Evolutionary conservation across 306 rosid species (phyloP), one percentile per base, ranked within the genome.

Genomic region (Glycine tomentella): DNA sequence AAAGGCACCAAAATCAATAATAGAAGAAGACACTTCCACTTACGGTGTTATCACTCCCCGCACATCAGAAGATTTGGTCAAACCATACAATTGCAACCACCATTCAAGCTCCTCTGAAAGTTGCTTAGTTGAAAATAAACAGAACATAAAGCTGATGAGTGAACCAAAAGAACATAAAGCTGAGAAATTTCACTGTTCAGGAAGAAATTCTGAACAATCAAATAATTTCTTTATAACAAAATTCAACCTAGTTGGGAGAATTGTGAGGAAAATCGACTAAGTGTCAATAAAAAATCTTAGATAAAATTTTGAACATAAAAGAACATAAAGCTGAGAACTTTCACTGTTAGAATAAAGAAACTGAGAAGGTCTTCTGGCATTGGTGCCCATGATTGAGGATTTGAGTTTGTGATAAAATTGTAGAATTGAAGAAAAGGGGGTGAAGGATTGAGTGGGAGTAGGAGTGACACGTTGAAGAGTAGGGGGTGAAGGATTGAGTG

Each of bases 351-450:
- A 87, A 49, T 17, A 66, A 3, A 7, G 12, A 80, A 80, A 80
- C 46, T 74, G 2, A 33, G 95, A 87, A 16, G 98, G 86, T 83
- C 86, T 90, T 78, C 98, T 80, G 72, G 80, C 51, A 55, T 78
- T 86, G 76, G 69, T 42, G 9, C 83, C 95, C 98, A 92, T 94
- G 59, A 80, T 80, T 48, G 80, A 72, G 38, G 70, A 79, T 49
- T 68, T 74, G 74, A 75, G 79, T 9, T 36, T 68, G 10, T 6
- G 55, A 78, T 63, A 9, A 79, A 83, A 79, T 66, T 77, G 83
- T 83, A 83, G 56, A 66, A 74, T 20, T 0, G 69, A 66, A 49
- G 2, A 9, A 10, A 45, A 46, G 33, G 17, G 17, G 9, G 34
- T 14, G 17, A 58, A 44, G 14, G 33, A 44, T 17, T 20, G 63